Conservation (phyloP, 768 basidiomycete genomes). For the Naganishia antarctica region DNA sequence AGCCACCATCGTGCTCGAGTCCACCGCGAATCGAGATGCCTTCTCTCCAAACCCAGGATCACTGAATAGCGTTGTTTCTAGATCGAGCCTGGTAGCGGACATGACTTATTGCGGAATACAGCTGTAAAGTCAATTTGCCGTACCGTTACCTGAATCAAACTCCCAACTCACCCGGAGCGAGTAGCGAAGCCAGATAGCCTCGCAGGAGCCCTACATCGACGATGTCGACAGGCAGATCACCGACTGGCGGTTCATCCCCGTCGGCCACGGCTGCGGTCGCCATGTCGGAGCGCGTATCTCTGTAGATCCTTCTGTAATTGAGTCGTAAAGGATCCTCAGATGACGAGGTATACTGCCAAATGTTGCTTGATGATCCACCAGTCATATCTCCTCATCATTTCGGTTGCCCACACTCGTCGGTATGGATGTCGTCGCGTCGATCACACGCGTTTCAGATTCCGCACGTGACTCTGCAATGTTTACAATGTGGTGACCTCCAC, state of each 20-base stretch:
- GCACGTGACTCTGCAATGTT: constrained; percentile 5
- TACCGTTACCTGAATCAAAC: neutral
- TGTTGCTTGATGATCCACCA: too few species aligned
- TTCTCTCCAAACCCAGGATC: constrained; percentile 46
- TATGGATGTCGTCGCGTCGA: neutral
- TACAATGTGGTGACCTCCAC: neutral
- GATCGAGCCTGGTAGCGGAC: constrained; percentile 38
- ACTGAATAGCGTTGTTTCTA: constrained; percentile 40
- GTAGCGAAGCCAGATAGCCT: constrained; percentile 38
- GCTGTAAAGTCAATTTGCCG: too few species aligned
- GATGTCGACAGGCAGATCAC: constrained; percentile 2
- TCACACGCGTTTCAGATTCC: neutral
- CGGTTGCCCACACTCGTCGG: neutral
- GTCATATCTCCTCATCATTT: neutral
- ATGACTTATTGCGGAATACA: constrained; percentile 34
- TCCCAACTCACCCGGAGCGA: constrained; percentile 37
- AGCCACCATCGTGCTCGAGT: constrained; percentile 44
- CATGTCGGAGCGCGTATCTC: neutral
- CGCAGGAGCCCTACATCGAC: constrained; percentile 40
- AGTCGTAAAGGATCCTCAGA: too few species aligned
- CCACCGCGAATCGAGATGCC: constrained; percentile 38
- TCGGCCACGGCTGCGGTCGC: constrained; percentile 7
- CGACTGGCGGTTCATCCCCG: neutral
- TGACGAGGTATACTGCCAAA: too few species aligned
- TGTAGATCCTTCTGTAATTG: neutral